Percentiles rank a stretch among this genome's conserved stretches.
These are phyloP conservation scores for Euphorbia lathyris DNA, from an alignment of 345 rosid genomes.

Conservation along the genomic window DNA sequence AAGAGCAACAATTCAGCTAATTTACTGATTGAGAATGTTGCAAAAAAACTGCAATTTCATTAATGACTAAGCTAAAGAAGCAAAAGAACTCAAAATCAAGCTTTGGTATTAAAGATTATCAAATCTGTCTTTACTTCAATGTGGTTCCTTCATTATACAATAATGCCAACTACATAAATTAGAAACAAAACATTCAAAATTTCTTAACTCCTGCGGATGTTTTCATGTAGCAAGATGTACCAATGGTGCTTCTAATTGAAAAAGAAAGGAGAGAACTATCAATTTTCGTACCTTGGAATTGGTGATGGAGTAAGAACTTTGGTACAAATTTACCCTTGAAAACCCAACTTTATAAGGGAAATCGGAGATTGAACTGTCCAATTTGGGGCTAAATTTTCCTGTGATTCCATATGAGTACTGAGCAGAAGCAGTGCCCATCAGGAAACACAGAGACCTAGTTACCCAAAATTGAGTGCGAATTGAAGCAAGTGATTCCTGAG, in stretches of 20 bases:
- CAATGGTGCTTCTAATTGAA: not conserved
- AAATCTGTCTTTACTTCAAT: not conserved
- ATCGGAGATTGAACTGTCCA: conserved; percentile 30
- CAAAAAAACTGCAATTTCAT: not conserved
- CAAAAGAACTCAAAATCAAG: not conserved
- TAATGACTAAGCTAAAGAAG: not conserved
- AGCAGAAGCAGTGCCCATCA: conserved; percentile 52
- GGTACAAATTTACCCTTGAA: conserved; percentile 32
- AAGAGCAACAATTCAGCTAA: not conserved
- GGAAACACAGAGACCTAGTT: conserved; percentile 25
- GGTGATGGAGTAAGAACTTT: conserved; percentile 23
- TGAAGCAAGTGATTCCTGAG: not conserved
- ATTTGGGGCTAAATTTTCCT: conserved; percentile 30
- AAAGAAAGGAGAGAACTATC: not conserved
- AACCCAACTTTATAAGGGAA: conserved; percentile 32
- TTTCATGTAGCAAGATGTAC: not conserved
- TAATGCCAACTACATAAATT: not conserved
- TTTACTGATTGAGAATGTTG: not conserved
- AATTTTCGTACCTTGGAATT: conserved; percentile 40
- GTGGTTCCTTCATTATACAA: not conserved
- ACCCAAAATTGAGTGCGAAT: conserved; percentile 4
- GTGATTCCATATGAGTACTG: conserved; percentile 46
- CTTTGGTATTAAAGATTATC: not conserved
- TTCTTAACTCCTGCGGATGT: not conserved
- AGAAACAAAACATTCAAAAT: not conserved